Evolutionary conservation across 257 asterid species (phyloP).

Genomic region (Leptodermis oblonga): DNA sequence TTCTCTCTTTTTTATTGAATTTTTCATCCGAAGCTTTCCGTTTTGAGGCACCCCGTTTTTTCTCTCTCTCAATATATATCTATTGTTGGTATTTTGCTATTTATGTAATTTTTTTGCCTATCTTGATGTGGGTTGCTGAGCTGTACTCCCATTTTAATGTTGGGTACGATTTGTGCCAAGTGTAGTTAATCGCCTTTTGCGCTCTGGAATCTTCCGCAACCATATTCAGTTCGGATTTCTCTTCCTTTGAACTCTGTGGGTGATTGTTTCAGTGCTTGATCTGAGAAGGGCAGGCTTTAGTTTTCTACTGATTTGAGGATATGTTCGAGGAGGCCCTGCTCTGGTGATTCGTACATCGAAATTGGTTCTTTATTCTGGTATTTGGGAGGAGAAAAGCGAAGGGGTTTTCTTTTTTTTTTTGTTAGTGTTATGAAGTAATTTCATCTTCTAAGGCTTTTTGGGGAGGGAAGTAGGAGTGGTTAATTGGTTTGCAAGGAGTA

Average conservation of each 20-base stretch:
- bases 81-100: constrained; percentile 9
- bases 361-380: neutral
- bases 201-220: neutral
- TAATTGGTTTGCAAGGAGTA: neutral
- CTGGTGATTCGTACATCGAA: neutral
- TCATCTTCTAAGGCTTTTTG: neutral
- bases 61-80: neutral
- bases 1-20: constrained; percentile 12
- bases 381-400: neutral
- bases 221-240: neutral
- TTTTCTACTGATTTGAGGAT: constrained; percentile 4
- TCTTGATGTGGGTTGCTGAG: constrained; percentile 18
- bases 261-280: constrained; percentile 14
- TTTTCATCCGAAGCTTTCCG: constrained; percentile 8
- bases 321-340: neutral
- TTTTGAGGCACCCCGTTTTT: constrained; percentile 3
- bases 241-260: neutral
- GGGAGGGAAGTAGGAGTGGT: neutral
- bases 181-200: neutral
- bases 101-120: constrained; percentile 22
- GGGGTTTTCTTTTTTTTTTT: neutral
- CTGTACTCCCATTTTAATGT: constrained; percentile 13
- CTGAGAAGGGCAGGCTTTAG: neutral
- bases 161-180: constrained; percentile 8
- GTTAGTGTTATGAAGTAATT: neutral